Conservation (phyloP, 257 asterid genomes). For the Petrea volubilis region DNA sequence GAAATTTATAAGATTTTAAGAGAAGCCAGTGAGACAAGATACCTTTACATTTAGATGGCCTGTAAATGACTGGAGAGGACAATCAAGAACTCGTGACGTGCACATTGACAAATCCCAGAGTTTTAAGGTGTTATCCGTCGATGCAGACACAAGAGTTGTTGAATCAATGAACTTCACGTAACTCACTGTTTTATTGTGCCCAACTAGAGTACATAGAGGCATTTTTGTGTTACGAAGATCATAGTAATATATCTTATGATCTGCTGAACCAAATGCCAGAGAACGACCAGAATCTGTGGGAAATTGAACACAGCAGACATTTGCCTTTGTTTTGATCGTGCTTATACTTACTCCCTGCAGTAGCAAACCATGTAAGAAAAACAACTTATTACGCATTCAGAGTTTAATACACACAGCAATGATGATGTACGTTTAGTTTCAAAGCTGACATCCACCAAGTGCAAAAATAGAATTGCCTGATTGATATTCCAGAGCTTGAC, state of each 20-base stretch:
- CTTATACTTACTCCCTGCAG: conserved; percentile 92
- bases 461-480: conserved; percentile 98
- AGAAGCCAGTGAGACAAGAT: conserved; percentile 11
- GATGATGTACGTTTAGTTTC: conserved; percentile 81
- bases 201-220: conserved; percentile 88
- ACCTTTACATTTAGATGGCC: conserved; percentile 96
- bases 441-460: conserved; percentile 96
- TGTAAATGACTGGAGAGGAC: conserved; percentile 88
- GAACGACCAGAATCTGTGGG: conserved; percentile 80
- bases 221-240: conserved; percentile 84
- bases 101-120: conserved; percentile 95
- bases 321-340: conserved; percentile 90
- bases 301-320: conserved; percentile 96
- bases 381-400: conserved; percentile 49
- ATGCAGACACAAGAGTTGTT: conserved; percentile 87
- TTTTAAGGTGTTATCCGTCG: conserved; percentile 92
- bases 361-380: conserved; percentile 67
- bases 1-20: background rate
- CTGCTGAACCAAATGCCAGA: conserved; percentile 98
- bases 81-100: conserved; percentile 74
- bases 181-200: conserved; percentile 96
- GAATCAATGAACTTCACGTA: conserved; percentile 89
- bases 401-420: conserved; percentile 41
- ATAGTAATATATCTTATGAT: conserved; percentile 86
- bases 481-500: conserved; percentile 99